Base-by-base conservation (phyloP, 2,329 filamentous ascomycete genomes). In the Botrytis pseudocinerea region DNA sequence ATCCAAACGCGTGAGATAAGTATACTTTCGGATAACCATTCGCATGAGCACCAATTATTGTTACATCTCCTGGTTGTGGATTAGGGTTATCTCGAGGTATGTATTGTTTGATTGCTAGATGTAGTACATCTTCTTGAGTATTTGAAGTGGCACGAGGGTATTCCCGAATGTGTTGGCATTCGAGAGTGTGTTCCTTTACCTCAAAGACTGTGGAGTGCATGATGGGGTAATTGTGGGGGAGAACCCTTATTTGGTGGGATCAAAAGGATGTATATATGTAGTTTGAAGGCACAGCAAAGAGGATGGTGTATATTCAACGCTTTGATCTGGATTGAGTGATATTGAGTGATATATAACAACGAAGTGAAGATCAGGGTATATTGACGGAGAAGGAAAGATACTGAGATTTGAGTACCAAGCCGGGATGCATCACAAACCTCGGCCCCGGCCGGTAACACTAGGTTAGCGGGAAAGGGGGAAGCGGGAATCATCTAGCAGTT, bases 1-100 rank as follows among this genome's bases (percentile, higher is more conserved):
- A 20, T 59, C 35, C 54, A 32, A n/a, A n/a, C 12, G 48, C 48
- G 42, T 61, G 20, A 28, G 59, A 16, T 10, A 60, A 35, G 14
- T 78, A 71, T 81, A 93, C 93, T 87, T 98, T 98, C 18, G 93
- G 92, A 77, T 98, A 97, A 18, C 92, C 95, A 84, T 98, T 98
- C 68, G 94, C 95, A 83, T 98, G 95, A 7, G 92, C 91, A 18
- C 88, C 94, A 72, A 98, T 90, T 73, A 98, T 90, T 32, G 94
- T 98, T 14, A 98, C 84, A 82, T 96, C 93, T 48, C 93, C 93
- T 1, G 89, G 88, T 75, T 89, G 85, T 0, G 93, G 92, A 38
- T 84, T 82, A 0, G 85, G 86, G 78, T 95, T 94, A 79, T 91
- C 87, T 72, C 89, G 84, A 1, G 95, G 95, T 0, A 88, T 92